Conservation (phyloP, 306 rosid genomes). For the Rosa persica region DNA sequence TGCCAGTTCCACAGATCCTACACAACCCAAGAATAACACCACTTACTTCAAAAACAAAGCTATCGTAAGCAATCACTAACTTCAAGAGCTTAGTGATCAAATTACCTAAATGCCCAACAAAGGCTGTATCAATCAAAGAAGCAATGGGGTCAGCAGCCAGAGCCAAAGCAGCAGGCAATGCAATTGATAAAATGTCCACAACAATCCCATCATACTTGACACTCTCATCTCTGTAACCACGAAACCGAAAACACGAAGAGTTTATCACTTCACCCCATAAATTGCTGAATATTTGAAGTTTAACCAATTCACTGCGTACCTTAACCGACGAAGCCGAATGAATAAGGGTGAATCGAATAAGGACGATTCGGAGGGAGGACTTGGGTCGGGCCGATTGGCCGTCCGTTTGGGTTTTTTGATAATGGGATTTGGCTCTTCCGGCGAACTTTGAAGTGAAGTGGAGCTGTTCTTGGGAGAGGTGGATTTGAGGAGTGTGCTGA, state of each 20-base stretch:
- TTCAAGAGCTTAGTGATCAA: background rate
- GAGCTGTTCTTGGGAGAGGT: conserved; percentile 22
- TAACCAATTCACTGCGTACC: conserved; percentile 24
- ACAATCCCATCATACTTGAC: conserved; percentile 57
- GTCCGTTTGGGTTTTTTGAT: background rate
- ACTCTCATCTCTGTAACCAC: conserved; percentile 33
- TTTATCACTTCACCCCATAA: background rate
- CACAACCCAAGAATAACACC: conserved; percentile 17
- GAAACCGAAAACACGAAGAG: background rate
- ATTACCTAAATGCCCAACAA: conserved; percentile 87
- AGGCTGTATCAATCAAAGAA: conserved; percentile 90
- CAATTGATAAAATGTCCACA: conserved; percentile 75
- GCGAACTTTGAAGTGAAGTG: conserved; percentile 32
- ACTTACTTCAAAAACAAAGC: background rate
- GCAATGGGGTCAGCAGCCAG: conserved; percentile 84
- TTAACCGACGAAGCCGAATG: conserved; percentile 26
- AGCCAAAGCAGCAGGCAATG: conserved; percentile 91
- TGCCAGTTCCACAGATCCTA: conserved; percentile 89
- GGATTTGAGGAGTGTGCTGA: conserved; percentile 27
- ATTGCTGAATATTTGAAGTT: background rate
- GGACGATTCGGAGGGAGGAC: conserved; percentile 18
- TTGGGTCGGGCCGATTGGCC: conserved; percentile 1
- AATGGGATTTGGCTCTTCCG: conserved; percentile 25
- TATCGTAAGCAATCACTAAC: background rate
- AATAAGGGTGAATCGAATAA: conserved; percentile 21